Evolutionary conservation across 106 monocot species (phyloP).

Genomic region (Chionographis japonica): DNA sequence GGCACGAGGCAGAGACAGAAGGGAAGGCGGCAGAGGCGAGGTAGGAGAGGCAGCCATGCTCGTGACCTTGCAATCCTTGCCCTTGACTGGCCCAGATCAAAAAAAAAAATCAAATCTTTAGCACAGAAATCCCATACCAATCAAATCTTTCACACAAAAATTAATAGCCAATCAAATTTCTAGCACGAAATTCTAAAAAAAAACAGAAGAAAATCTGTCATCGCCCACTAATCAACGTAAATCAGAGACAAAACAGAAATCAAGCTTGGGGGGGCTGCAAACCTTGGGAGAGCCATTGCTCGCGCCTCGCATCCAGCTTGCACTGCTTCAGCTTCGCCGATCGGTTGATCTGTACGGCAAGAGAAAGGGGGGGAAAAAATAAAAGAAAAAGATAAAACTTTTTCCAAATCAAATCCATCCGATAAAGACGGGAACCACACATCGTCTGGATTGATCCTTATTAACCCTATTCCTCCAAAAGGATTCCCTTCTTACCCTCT

Average conservation of each 20-base stretch:
- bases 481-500: conserved; percentile 3
- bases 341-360: conserved; percentile 2
- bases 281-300: conserved; percentile 24
- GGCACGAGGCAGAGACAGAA: neutral
- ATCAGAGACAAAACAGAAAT: no score
- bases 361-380: no score
- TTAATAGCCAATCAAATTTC: no score
- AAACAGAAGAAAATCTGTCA: neutral
- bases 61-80: conserved; percentile 2
- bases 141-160: no score
- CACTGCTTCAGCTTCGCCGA: conserved; percentile 19
- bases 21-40: neutral
- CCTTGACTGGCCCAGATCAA: neutral
- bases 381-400: neutral
- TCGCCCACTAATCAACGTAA: no score
- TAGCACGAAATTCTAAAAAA: no score
- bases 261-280: no score
- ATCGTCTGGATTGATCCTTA: no score
- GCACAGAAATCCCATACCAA: neutral
- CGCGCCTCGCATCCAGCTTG: conserved; percentile 17
- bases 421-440: no score
- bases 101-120: neutral
- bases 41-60: neutral
- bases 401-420: neutral
- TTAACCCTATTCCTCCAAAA: no score